phyloP scores from a whole-genome alignment of 805 yeast species.

The Spathaspora hagerdaliae region DNA sequence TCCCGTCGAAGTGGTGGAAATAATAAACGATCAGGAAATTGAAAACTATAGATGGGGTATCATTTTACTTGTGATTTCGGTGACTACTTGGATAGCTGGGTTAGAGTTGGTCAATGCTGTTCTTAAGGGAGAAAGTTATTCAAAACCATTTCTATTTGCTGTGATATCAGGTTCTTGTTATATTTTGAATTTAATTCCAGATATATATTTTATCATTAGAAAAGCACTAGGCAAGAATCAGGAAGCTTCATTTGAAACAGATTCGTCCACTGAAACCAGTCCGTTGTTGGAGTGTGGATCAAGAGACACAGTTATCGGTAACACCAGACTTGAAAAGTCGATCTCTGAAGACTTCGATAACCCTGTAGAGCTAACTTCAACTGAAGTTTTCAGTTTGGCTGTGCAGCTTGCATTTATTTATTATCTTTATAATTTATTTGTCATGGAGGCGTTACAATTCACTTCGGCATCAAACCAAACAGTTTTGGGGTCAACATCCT shows the following conservation, averaged over 20 bases:
- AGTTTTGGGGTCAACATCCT: conserved; percentile 47
- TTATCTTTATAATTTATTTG: conserved; percentile 36
- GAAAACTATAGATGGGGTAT: conserved; percentile 43
- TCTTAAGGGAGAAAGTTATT: conserved; percentile 45
- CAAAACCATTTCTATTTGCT: conserved; percentile 47
- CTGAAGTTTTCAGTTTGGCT: conserved; percentile 34
- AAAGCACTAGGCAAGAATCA: background rate
- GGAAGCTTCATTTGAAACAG: too few relatives aligned
- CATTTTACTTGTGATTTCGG: conserved; percentile 35
- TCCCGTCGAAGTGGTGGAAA: conserved; percentile 25
- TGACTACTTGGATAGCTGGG: conserved; percentile 47
- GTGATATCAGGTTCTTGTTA: conserved; percentile 48
- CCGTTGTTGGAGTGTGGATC: background rate
- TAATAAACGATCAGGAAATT: conserved; percentile 39
- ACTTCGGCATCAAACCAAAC: conserved; percentile 54
- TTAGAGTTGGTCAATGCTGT: conserved; percentile 46
- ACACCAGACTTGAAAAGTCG: conserved; percentile 5
- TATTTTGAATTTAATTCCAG: conserved; percentile 42
- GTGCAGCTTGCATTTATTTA: conserved; percentile 40
- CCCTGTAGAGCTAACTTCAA: conserved; percentile 15
- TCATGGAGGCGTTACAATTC: conserved; percentile 40
- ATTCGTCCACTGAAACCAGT: background rate
- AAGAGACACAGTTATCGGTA: background rate
- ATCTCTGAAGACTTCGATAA: conserved; percentile 3
- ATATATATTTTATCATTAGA: conserved; percentile 9